A percentile compares a stretch with the other conserved stretches of the same genome.
Evolutionary conservation across 345 rosid species (phyloP).

Genomic region (Populus deltoides): DNA sequence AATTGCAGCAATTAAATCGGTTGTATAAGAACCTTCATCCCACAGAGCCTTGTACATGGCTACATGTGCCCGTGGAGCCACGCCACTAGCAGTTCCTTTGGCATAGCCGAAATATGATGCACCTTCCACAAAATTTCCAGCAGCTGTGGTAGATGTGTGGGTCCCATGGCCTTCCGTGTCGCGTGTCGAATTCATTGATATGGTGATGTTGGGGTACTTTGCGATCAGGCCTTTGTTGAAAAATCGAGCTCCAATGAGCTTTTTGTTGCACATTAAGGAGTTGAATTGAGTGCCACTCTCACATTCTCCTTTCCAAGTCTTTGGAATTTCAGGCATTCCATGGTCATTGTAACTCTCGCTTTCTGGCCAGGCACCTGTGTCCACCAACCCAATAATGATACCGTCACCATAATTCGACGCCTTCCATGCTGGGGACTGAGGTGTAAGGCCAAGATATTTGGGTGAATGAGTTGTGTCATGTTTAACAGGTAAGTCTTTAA

Average conservation of each 20-base stretch:
- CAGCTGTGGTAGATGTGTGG: constrained; percentile 33
- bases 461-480: constrained; percentile 25
- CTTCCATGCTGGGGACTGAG: constrained; percentile 15
- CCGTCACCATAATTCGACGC: constrained; percentile 20
- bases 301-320: constrained; percentile 37
- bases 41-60: constrained; percentile 36
- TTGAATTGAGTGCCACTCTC: constrained; percentile 26
- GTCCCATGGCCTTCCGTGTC: constrained; percentile 33
- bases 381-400: constrained; percentile 30
- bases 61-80: constrained; percentile 22
- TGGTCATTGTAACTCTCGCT: constrained; percentile 32
- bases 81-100: constrained; percentile 22
- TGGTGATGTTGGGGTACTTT: constrained; percentile 10
- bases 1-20: constrained; percentile 30
- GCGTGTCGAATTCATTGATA: constrained; percentile 29
- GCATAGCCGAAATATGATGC: constrained; percentile 36
- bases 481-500: constrained; percentile 18
- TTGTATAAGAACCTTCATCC: constrained; percentile 17
- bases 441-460: constrained; percentile 17
- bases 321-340: constrained; percentile 33
- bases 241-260: constrained; percentile 35
- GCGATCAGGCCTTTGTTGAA: constrained; percentile 32
- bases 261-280: constrained; percentile 29
- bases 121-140: constrained; percentile 29
- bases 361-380: constrained; percentile 37